Evolutionary conservation across 805 yeast species (phyloP).

Genomic region (Candida jianshihensis): DNA sequence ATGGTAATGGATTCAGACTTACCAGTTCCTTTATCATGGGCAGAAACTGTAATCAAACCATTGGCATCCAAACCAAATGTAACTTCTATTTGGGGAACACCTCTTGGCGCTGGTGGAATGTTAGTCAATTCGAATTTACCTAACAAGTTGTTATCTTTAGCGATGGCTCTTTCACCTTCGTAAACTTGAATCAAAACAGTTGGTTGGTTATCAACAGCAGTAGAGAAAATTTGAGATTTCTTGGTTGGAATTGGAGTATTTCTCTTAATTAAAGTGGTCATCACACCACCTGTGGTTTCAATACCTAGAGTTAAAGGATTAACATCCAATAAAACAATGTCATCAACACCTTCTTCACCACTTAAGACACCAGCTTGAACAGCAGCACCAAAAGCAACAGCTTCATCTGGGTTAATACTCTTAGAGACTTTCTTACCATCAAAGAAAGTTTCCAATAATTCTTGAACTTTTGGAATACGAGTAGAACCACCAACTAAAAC

Average conservation of each 20-base stretch:
- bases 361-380: slow-evolving; percentile 97
- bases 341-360: slow-evolving; percentile 92
- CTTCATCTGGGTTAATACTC: slow-evolving; percentile 99
- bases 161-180: slow-evolving; percentile 95
- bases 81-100: slow-evolving; percentile 85
- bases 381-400: slow-evolving; percentile 99
- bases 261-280: slow-evolving; percentile 92
- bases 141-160: slow-evolving; percentile 84
- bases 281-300: slow-evolving; percentile 96
- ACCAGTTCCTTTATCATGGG: slow-evolving; percentile 92
- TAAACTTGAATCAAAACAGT: slow-evolving; percentile 89
- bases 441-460: slow-evolving; percentile 82
- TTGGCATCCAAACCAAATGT: slow-evolving; percentile 84
- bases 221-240: slow-evolving; percentile 91
- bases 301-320: slow-evolving; percentile 93
- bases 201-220: slow-evolving; percentile 95
- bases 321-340: slow-evolving; percentile 84
- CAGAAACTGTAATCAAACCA: slow-evolving; percentile 81
- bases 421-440: slow-evolving; percentile 94
- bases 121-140: slow-evolving; percentile 85
- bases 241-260: slow-evolving; percentile 94
- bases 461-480: slow-evolving; percentile 97
- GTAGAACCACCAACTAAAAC: slow-evolving; percentile 99
- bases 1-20: slow-evolving; percentile 86
- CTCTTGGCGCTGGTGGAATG: slow-evolving; percentile 89